Base-by-base conservation (phyloP, 495 filamentous ascomycete genomes). In the Wilcoxina mikolae region DNA sequence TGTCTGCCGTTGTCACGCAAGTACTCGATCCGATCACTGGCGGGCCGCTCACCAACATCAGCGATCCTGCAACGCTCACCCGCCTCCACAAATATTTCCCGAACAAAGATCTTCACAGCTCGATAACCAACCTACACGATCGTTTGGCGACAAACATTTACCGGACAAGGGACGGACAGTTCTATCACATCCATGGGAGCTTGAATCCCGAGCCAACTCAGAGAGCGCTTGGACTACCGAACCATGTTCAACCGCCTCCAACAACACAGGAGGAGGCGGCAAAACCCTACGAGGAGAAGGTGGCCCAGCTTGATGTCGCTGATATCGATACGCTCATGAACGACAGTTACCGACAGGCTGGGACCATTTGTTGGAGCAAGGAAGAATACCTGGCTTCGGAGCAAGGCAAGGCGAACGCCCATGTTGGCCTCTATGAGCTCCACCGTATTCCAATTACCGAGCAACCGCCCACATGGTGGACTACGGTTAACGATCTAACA, bases 121-220 rank as follows among this genome's bases (percentile, higher is more conserved):
- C 42, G 7, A 5, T 45, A 5, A 9, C 5, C 42, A 22, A n/a
- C 15, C 18, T 5, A 18, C 64, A 74, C 59, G 51, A 68, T 4
- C 28, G 29, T 3, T 43, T 59, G 4, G 65, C 61, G 17, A 78
- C 76, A 0, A 78, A 77, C 56, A 71, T 78, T 23, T 78, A 79
- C 53, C 62, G 65, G 41, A 74, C 71, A n/a, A 72, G 71, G 39
- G 75, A 79, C 45, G 67, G 65, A 1, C 65, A 71, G 4, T 78
- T 61, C 61, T 78, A 74, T 54, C 76, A 79, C 52, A 26, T 74
- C 3, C 76, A 79, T 52, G 72, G 74, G 1, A 69, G 69, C 18
- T 68, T 78, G 64, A 71, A 79, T 54, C 69, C 74, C 0, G 66
- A 70, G 29, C 66, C 65, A 1, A 65, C 71, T 0, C 56, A 74